Base-by-base conservation (phyloP, 352 stramenopile species). In the Globisporangium rhizosaccharum region DNA sequence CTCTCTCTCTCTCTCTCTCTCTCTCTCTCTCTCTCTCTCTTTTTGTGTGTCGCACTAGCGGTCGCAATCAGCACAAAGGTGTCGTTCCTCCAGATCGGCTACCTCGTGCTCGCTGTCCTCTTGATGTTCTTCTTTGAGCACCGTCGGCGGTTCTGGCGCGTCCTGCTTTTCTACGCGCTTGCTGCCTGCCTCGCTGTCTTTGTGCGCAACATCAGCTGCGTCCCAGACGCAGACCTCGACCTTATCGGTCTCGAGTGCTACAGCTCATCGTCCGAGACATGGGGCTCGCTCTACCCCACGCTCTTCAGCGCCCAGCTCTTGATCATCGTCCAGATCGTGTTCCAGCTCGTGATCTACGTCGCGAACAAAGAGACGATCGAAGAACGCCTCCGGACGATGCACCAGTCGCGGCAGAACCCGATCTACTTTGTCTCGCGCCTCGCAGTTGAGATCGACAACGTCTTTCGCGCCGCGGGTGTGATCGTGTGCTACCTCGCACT, bases 281-380 rank as follows among this genome's bases (percentile, higher is more conserved):
- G 85, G 85, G 63, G 65, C 10, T 80, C 81, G 20, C 59, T 95
- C 28, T 95, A 79, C 79, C 78, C 83, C 20, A 91, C 85, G 2
- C 62, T 95, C 0, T 95, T 93, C 60, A 90, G 70, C 30, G 82
- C 85, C 0, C 85, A 95, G 53, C 71, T 95, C 28, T 55, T 92
- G 10, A 90, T 95, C 51, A 93, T 95, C 33, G 74, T 89, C 18
- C 82, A 93, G 60, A 52, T 95, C 14, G 80, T 95, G 11, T 90
- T 92, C 46, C 85, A 95, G 65, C 72, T 95, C 25, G 82, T 93
- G 51, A 84, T 95, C 7, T 95, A 95, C 47, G 77, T 90, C 15
- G 67, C 75, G 0, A 92, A 89, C 42, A 84, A 74, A 17, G 68
- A 88, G 23, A 80, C 70, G 1, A 89, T 88, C 42, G 68, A 90